Evolutionary conservation across 345 rosid species (phyloP).

Genomic region (Boechera retrofracta): DNA sequence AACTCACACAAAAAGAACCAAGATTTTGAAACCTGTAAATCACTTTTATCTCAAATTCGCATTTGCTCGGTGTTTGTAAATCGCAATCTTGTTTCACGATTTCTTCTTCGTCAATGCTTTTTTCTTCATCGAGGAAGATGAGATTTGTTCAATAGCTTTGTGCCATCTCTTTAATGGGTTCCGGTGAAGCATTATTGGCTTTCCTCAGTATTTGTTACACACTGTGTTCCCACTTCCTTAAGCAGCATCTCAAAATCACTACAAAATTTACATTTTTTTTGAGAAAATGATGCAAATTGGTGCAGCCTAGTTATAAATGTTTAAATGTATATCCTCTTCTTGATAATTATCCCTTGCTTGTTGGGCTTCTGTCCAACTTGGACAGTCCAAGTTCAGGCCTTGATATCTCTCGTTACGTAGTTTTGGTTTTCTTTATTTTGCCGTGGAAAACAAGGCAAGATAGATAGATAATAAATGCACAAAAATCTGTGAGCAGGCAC

Average conservation of each 20-base stretch:
- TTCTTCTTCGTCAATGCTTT: neutral
- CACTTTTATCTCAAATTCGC: neutral
- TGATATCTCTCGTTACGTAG: too few species aligned
- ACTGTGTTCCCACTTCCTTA: conserved; percentile 50
- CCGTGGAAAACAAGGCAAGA: neutral
- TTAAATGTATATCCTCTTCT: neutral
- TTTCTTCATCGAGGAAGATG: conserved; percentile 24
- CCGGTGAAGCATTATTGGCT: neutral
- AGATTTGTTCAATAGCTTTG: neutral
- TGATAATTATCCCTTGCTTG: too few species aligned
- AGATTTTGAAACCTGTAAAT: conserved; percentile 9
- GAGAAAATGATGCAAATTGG: neutral
- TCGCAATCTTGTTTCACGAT: neutral
- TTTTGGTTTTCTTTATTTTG: neutral
- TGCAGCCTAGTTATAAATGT: neutral
- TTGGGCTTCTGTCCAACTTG: too few species aligned
- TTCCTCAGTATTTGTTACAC: conserved; percentile 18
- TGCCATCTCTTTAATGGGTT: too few species aligned
- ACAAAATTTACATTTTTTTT: neutral
- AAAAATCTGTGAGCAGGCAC: neutral
- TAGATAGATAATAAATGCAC: neutral
- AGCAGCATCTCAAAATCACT: conserved; percentile 42
- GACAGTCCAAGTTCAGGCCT: too few species aligned
- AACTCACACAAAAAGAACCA: neutral
- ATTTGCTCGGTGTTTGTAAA: neutral